These are phyloP conservation scores for Vitis vinifera DNA, from an alignment of 164 flowering plant genomes.

Conservation along the genomic window ASM3070453v1 NC_081810.1:4521501-4522000, in stretches of 20 bases:
- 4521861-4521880: slow-evolving; percentile 2
- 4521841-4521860: not conserved
- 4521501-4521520: slow-evolving; percentile 43
- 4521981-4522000: not conserved
- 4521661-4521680: slow-evolving; percentile 37
- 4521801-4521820: not conserved
- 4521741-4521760: slow-evolving; percentile 59
- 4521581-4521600: slow-evolving; percentile 52
- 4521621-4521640: slow-evolving; percentile 67
- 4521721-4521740: slow-evolving; percentile 51
- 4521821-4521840: not conserved
- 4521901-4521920: slow-evolving; percentile 10
- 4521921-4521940: slow-evolving; percentile 22
- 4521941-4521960: slow-evolving; percentile 14
- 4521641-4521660: slow-evolving; percentile 73
- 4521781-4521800: slow-evolving; percentile 74
- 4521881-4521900: slow-evolving; percentile 14
- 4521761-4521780: slow-evolving; percentile 69
- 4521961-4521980: slow-evolving; percentile 24
- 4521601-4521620: slow-evolving; percentile 57
- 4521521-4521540: slow-evolving; percentile 47
- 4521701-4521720: slow-evolving; percentile 63
- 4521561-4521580: slow-evolving; percentile 46
- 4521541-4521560: slow-evolving; percentile 58
- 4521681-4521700: slow-evolving; percentile 62